Conservation (phyloP, 1,139 yeast species). For the Scheffersomyces quercinus region DNA sequence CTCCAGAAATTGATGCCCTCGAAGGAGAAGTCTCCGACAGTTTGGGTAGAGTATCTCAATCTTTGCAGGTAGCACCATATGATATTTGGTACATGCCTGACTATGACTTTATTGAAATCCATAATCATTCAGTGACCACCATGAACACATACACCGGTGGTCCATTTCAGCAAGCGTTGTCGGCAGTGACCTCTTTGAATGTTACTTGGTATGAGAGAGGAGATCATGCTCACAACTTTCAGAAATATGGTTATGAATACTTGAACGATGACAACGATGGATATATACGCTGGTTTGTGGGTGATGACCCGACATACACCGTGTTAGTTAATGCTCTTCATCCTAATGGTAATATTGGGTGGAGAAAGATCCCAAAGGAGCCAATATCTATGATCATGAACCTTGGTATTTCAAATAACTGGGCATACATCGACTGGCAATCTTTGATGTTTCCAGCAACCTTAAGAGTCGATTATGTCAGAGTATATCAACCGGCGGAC, state of each 20-base stretch:
- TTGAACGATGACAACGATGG: conserved; percentile 24
- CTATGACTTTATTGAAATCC: conserved; percentile 23
- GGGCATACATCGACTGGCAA: conserved; percentile 34
- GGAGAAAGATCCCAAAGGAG: conserved; percentile 26
- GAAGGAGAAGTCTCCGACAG: conserved; percentile 22
- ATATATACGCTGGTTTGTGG: conserved; percentile 28
- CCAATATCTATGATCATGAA: conserved; percentile 29
- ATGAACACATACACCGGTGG: conserved; percentile 33
- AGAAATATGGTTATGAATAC: conserved; percentile 26
- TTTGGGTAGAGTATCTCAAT: conserved; percentile 28
- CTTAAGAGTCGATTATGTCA: conserved; percentile 24
- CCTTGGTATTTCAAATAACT: conserved; percentile 28
- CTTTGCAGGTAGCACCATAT: conserved; percentile 29
- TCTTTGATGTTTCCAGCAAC: conserved; percentile 23
- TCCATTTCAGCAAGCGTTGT: conserved; percentile 29
- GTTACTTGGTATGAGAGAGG: conserved; percentile 26
- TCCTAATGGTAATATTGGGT: conserved; percentile 29
- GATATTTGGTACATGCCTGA: conserved; percentile 33
- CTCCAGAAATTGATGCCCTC: conserved; percentile 32
- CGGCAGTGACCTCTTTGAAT: conserved; percentile 27
- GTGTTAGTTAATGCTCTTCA: conserved; percentile 24
- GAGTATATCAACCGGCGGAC: conserved; percentile 27
- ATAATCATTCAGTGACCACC: conserved; percentile 21
- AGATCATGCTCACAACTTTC: conserved; percentile 19
- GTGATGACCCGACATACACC: conserved; percentile 25